Base-by-base conservation (phyloP, 2,329 filamentous ascomycete genomes). In the Didymella segeticola region DNA sequence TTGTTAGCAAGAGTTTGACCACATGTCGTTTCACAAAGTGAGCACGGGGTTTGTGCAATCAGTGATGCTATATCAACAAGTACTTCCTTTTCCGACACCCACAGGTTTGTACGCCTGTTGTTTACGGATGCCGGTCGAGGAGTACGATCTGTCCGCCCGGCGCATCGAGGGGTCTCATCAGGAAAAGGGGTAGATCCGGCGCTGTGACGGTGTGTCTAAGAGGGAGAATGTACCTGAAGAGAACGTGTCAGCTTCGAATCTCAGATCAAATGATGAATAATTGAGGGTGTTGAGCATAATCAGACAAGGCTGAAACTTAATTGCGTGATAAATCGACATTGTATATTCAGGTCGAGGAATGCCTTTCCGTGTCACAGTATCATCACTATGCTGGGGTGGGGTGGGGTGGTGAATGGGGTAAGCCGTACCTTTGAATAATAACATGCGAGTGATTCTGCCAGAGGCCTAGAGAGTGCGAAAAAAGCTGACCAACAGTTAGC, bases 221-320 rank as follows among this genome's bases (percentile, higher is more conserved):
- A 58, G 53, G 42, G 47, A 61, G 57, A 59, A 57, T 72, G 65
- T 75, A 72, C 68, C 72, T 74, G 62, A 51, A 58, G 42, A 57
- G 33, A 53, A 43, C 53, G 42, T 55, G 64, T 73, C 68, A 73
- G 71, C 66, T 52, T 37, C 38, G 50, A 45, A 47, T 60, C 53
- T 50, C 55, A 26, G 27, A 57, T 43, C 43, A 43, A 56, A 50
- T 39, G 42, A 43, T 39, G 39, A 60, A 53, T 26, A 59, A 34
- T 57, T 53, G 45, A 47, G 33, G 38, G 36, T 49, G 15, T 56
- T 57, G 42, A 62, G 63, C 65, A 67, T 64, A 68, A 76, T 86
- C 84, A 86, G 83, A 86, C 84, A 86, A 86, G 84, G 84, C 84
- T 86, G 84, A 86, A 86, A 86, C 84, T 87, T 84, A 74, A 79